phyloP scores from a whole-genome alignment of 331 rosid genomes.

The Dryas integrifolia region DNA sequence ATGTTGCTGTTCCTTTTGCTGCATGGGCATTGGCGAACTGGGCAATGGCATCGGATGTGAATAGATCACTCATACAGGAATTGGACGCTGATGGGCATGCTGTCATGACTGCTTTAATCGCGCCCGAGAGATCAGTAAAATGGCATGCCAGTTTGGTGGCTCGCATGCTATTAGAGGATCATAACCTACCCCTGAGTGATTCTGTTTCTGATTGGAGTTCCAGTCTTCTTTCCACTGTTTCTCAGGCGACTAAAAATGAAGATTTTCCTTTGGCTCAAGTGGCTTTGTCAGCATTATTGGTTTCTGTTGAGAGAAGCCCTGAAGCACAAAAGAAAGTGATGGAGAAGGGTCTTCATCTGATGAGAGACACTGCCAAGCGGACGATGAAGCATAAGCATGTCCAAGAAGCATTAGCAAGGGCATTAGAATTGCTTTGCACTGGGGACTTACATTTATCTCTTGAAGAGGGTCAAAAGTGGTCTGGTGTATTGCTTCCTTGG shows the following conservation, averaged over 20 bases:
- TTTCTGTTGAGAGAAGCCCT: constrained; percentile 74
- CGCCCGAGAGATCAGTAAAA: constrained; percentile 95
- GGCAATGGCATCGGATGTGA: constrained; percentile 70
- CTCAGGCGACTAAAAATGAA: constrained; percentile 75
- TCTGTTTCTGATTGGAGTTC: constrained; percentile 89
- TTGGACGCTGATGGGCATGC: constrained; percentile 91
- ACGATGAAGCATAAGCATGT: constrained; percentile 59
- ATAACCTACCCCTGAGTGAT: constrained; percentile 62
- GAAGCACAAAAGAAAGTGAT: constrained; percentile 61
- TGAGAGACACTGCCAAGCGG: constrained; percentile 78
- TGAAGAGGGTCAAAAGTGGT: constrained; percentile 89
- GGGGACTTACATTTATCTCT: constrained; percentile 71
- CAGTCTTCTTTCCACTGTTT: constrained; percentile 81
- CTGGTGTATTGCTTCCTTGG: constrained; percentile 84
- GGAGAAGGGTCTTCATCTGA: constrained; percentile 81
- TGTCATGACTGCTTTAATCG: constrained; percentile 83
- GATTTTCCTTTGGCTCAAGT: constrained; percentile 79
- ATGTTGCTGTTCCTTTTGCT: constrained; percentile 98
- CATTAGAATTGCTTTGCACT: constrained; percentile 68
- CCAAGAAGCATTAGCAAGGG: constrained; percentile 81
- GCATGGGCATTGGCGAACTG: constrained; percentile 98
- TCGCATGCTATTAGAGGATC: constrained; percentile 70
- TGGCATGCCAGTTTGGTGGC: constrained; percentile 97
- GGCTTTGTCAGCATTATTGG: constrained; percentile 79
- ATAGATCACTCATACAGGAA: constrained; percentile 73